Percentiles rank a stretch among this genome's conserved stretches.
Conservation (phyloP, 805 yeast species). For the Wickerhamia fluorescens region DNA sequence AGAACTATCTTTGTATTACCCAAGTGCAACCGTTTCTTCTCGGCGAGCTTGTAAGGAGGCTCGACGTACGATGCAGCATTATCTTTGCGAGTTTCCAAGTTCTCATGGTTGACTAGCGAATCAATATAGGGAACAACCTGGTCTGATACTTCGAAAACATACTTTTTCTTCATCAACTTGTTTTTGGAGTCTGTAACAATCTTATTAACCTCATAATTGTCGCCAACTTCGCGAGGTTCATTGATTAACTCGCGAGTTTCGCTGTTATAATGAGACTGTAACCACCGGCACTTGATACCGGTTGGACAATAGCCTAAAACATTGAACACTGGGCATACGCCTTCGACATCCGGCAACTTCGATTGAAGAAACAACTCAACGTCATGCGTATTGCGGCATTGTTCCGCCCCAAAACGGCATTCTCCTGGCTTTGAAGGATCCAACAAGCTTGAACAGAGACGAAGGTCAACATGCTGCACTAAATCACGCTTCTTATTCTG, state of each 20-base stretch:
- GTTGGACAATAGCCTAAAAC: conserved; percentile 87
- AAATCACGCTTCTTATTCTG: conserved; percentile 81
- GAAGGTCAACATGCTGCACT: conserved; percentile 59
- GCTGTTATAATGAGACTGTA: conserved; percentile 56
- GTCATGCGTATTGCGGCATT: conserved; percentile 76
- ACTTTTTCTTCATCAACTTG: conserved; percentile 53
- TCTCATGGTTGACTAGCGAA: conserved; percentile 39
- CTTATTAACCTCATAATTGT: conserved; percentile 58
- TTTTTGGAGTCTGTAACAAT: conserved; percentile 41
- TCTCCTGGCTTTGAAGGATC: conserved; percentile 43
- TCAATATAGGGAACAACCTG: conserved; percentile 59
- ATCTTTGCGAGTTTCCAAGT: conserved; percentile 30
- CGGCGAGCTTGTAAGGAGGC: conserved; percentile 69
- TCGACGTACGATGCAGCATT: conserved; percentile 56
- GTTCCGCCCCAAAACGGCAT: conserved; percentile 62
- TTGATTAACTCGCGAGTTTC: conserved; percentile 39
- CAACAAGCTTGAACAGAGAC: conserved; percentile 57
- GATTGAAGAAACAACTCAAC: conserved; percentile 51
- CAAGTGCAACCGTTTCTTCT: conserved; percentile 70
- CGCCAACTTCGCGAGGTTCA: conserved; percentile 29
- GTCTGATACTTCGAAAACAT: conserved; percentile 51
- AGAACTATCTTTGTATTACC: conserved; percentile 78
- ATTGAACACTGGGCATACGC: conserved; percentile 75
- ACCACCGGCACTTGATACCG: conserved; percentile 91
- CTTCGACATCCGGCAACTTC: conserved; percentile 69